Evolutionary conservation across 2,329 filamentous ascomycete species (phyloP), one percentile per base, ranked within the genome.

Genomic region (Trichophaea hybrida): DNA sequence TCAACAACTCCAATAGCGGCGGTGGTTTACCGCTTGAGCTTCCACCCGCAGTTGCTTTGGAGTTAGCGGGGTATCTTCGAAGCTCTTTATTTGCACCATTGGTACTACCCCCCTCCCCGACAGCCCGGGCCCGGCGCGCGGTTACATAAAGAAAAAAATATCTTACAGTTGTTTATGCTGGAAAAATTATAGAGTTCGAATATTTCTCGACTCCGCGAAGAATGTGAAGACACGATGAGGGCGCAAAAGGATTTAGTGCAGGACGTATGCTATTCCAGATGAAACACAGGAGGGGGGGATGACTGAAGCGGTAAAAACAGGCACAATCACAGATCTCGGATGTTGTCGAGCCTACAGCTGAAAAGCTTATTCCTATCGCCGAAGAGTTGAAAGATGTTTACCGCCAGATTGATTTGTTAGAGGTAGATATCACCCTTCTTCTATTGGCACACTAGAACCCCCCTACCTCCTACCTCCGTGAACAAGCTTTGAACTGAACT

Each of bases 341-440:
- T 31, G 64, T 69, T 35, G 67, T 69, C 43, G 65, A 68, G 43
- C 67, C 67, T n/a, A 61, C 64, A 1, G 64, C 66, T 10, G 64
- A 60, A 31, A 59, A 61, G 10, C 59, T 68, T 8, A 57, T 68
- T 31, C 67, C 67, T 7, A 57, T 68, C 35, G 67, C 66, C 3
- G 59, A 57, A 31, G 67, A 69, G 52, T 43, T 69, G 17, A 65
- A 65, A 44, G 57, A 53, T 31, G 64, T 66, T 2, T 69, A 68
- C 53, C 57, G 61, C n/a, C 67, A 68, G 57, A 68, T 69, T 51
- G 67, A 69, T 56, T 59, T 66, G 6, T 59, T 69, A 44, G 67
- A 69, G 60, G 66, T 67, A 52, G n/a, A n/a, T n/a, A 49, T 43
- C 55, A 40, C n/a, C 32, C 44, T 24, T 35, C n/a, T 38, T 15